phyloP scores from a whole-genome alignment of 148 eudicot species.

The Drosera capensis region DNA sequence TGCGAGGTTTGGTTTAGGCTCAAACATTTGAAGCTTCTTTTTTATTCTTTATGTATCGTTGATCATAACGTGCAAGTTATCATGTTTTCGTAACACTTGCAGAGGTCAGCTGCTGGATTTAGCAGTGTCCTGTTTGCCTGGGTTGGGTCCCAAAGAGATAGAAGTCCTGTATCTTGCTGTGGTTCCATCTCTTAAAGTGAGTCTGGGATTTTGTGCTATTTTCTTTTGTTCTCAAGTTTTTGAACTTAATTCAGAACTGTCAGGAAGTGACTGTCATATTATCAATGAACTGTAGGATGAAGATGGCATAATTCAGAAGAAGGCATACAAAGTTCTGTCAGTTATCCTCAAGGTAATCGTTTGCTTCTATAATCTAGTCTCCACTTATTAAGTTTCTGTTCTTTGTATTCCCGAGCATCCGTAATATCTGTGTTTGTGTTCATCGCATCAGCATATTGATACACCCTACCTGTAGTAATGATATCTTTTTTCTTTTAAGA shows the following conservation, averaged over 20 bases:
- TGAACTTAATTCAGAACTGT: neutral
- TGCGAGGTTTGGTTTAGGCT: slow-evolving; percentile 22
- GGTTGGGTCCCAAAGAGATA: slow-evolving; percentile 46
- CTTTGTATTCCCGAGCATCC: too few relatives aligned
- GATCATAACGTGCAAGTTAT: neutral
- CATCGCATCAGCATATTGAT: too few relatives aligned
- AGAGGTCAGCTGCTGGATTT: slow-evolving; percentile 72
- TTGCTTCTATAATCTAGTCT: neutral
- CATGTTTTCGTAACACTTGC: neutral
- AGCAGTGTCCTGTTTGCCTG: slow-evolving; percentile 79
- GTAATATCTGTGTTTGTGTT: too few relatives aligned
- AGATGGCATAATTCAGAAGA: slow-evolving; percentile 87
- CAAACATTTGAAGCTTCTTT: neutral
- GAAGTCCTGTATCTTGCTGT: slow-evolving; percentile 41
- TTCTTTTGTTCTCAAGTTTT: slow-evolving; percentile 1
- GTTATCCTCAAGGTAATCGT: slow-evolving; percentile 49
- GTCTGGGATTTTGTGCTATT: slow-evolving; percentile 8
- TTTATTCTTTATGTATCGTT: too few relatives aligned
- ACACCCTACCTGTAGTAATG: too few relatives aligned
- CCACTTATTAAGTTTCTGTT: too few relatives aligned
- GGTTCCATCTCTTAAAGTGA: slow-evolving; percentile 63
- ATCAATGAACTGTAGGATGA: slow-evolving; percentile 34
- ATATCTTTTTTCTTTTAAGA: too few relatives aligned
- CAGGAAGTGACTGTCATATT: neutral
- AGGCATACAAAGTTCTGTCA: slow-evolving; percentile 87